A percentile compares a stretch with the other conserved stretches of the same genome.
These are phyloP conservation scores for Selenicereus undatus DNA, from an alignment of 148 eudicot species.

Conservation along the genomic window DNA sequence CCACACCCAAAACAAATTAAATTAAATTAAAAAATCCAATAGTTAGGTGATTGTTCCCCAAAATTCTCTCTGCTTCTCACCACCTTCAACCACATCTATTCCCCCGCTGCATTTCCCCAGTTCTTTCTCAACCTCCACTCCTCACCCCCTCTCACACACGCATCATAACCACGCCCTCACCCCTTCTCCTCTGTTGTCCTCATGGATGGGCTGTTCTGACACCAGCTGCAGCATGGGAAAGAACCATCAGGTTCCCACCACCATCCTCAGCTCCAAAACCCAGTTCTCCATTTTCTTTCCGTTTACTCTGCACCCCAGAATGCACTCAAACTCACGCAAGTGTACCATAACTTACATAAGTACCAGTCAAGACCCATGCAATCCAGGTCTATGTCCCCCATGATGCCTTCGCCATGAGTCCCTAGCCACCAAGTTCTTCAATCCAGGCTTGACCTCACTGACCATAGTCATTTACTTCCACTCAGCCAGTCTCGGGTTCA, in stretches of 20 bases:
- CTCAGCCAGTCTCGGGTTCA: background rate
- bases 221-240: no score
- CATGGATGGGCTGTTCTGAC: no score
- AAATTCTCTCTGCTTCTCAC: background rate
- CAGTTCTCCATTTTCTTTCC: no score
- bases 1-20: no score
- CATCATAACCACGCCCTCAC: background rate
- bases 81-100: background rate
- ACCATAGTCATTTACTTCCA: background rate
- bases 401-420: background rate
- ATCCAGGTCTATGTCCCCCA: background rate
- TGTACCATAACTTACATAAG: no score
- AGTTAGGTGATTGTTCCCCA: background rate
- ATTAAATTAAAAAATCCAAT: no score
- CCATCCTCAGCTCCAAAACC: no score
- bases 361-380: background rate
- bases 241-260: no score
- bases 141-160: background rate
- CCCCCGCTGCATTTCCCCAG: background rate
- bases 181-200: background rate
- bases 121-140: background rate
- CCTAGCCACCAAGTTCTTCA: background rate
- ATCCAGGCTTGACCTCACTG: background rate
- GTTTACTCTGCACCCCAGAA: background rate
- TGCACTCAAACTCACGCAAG: background rate